Base-by-base conservation (phyloP, 306 rosid genomes). In the Fragaria vesca region DNA sequence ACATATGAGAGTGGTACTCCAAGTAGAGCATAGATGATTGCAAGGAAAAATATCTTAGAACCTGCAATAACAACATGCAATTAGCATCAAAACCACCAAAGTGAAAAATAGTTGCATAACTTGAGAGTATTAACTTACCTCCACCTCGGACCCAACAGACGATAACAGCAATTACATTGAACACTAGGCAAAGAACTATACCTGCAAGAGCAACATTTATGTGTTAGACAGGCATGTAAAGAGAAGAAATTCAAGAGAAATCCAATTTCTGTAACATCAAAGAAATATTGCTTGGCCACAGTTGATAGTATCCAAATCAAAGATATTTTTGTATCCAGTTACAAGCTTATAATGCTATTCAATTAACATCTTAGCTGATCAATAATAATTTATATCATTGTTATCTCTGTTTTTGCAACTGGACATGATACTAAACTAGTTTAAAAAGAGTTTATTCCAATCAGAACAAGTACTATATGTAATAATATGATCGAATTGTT, bases 91-190 rank as follows among this genome's bases (percentile, higher is more conserved):
- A 82, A 58, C 73, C 65, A 77, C 67, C 76, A 18, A 78, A 38
- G 63, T 73, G 38, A 24, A 42, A n/a, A 69, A 73, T 10, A 51
- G 28, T 28, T 21, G 36, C 17, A 32, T 66, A 34, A 81, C 40
- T 26, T 1, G 20, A 62, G 75, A 72, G 10, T 17, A 76, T 55
- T 61, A 57, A 77, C 88, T 89, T 84, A 90, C 99, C 99, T 47
- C 99, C 97, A 61, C 99, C 99, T 89, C 93, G 84, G 71, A 91
- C 76, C 99, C 97, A 95, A 81, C 96, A 88, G 28, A 91, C 86
- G 36, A 4, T 87, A 86, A 93, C 92, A 17, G 99, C 99, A 77
- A 95, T 66, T 51, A 88, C 85, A 46, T 95, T 95, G 78, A 93
- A 95, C 83, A 77, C 89, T 66, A 95, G 89, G 88, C 99, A 95